Base-by-base conservation (phyloP, 768 basidiomycete genomes). In the Agaricus blazei region DNA sequence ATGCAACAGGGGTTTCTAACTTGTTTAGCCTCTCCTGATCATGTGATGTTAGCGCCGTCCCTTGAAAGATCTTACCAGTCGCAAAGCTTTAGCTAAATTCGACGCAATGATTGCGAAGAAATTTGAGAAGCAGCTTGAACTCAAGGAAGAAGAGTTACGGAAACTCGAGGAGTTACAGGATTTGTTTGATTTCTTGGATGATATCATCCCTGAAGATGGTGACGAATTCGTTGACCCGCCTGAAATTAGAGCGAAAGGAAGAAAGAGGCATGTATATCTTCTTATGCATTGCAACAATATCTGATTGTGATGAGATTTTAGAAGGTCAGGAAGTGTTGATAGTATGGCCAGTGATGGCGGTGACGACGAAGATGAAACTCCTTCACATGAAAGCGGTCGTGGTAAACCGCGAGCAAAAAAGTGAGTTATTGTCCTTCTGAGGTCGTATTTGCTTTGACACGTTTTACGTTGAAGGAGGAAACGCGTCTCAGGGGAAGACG, bases 41-140 rank as follows among this genome's bases (percentile, higher is more conserved):
- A 38, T 27, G 8, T 60, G 19, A 36, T 34, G 23, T 48, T n/a
- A 78, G 76, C 68, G 68, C 46, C 74, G 72, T 1, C 74, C 70
- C 57, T 80, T 65, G 66, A 78, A 53, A 76, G 95, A 73, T 70
- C 76, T 46, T 62, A 78, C 56, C 68, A 66, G 86, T 12, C 82
- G 80, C 42, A 93, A 87, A 57, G 85, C 91, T 0, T 74, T 96
- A 48, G 71, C 68, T 24, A 85, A 84, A 58, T 94, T 96, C 64
- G 84, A 90, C 31, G 66, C 75, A 0, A 57, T 72, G 3, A 72
- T 97, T 42, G 68, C 71, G 48, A 93, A 91, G 75, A 85, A 83
- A 62, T 93, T 85, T 59, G 81, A 83, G 37, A 76, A 81, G 52
- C 83, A 87, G 61, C 71, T 93, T 11, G 83, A 84, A 57, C 79